Conservation (phyloP, 2,329 filamentous ascomycete genomes). For the Diplodia intermedia region DNA sequence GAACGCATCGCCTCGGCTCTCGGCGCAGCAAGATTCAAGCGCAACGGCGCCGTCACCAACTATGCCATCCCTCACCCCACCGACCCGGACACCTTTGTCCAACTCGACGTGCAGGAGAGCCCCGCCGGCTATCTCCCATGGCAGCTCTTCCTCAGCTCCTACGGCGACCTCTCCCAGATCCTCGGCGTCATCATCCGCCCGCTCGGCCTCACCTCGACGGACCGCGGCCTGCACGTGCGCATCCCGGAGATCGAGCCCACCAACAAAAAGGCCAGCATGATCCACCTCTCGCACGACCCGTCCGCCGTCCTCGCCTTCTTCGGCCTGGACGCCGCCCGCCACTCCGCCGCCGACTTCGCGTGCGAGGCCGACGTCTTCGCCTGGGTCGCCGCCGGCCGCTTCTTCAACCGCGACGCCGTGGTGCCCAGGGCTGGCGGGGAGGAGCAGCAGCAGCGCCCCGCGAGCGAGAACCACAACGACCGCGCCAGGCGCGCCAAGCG, state of each 20-base stretch:
- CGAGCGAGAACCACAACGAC: conserved; percentile 58
- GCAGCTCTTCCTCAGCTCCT: conserved; percentile 71
- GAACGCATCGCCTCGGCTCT: conserved; percentile 52
- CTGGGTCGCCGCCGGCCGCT: conserved; percentile 64
- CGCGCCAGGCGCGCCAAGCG: conserved; percentile 63
- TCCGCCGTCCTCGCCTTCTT: conserved; percentile 66
- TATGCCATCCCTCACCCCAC: conserved; percentile 59
- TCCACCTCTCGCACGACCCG: conserved; percentile 68
- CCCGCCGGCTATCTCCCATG: conserved; percentile 57
- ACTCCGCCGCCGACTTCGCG: conserved; percentile 62
- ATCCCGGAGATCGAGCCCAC: conserved; percentile 70
- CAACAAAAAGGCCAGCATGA: conserved; percentile 63
- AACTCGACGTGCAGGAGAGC: conserved; percentile 72
- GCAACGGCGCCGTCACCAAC: conserved; percentile 42
- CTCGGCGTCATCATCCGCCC: conserved; percentile 69
- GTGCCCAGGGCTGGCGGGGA: conserved; percentile 32
- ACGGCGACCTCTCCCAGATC: conserved; percentile 75
- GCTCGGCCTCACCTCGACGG: conserved; percentile 70
- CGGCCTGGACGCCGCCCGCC: conserved; percentile 67
- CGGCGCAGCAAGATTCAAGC: conserved; percentile 48
- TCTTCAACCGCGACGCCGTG: conserved; percentile 61
- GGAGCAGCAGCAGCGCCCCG: conserved; percentile 37
- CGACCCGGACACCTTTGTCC: conserved; percentile 57
- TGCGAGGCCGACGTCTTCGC: conserved; percentile 64
- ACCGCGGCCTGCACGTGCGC: conserved; percentile 68